A percentile compares a stretch with the other conserved stretches of the same genome.
Conservation (phyloP, 331 rosid genomes). For the Erythrophleum ivorense region DNA sequence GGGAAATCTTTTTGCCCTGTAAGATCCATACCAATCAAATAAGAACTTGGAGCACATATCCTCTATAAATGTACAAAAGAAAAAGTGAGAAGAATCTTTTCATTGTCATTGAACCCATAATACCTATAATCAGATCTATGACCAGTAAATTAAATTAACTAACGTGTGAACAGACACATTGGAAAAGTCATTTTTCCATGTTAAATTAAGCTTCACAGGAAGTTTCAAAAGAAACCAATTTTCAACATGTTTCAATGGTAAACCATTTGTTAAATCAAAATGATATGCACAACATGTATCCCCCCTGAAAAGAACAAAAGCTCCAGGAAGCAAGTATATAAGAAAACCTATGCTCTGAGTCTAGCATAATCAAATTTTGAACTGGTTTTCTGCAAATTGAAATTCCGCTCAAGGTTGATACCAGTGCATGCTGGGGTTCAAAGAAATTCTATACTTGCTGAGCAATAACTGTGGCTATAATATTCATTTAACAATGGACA, state of each 20-base stretch:
- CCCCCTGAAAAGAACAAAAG: not conserved
- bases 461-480: not conserved
- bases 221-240: constrained; percentile 19
- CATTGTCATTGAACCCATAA: constrained; percentile 12
- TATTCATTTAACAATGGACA: not conserved
- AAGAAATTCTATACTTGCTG: not conserved
- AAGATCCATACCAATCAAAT: constrained; percentile 41
- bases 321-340: not conserved
- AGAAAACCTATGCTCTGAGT: not conserved
- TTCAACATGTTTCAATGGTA: constrained; percentile 5
- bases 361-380: constrained; percentile 12
- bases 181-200: constrained; percentile 19
- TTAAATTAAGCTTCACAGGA: constrained; percentile 23
- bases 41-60: constrained; percentile 38
- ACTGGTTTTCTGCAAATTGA: not conserved
- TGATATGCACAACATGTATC: constrained; percentile 11
- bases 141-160: not conserved
- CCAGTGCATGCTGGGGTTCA: constrained; percentile 6
- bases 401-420: constrained; percentile 13
- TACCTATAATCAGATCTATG: constrained; percentile 27
- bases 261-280: constrained; percentile 35
- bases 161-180: constrained; percentile 22
- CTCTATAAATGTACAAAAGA: constrained; percentile 30
- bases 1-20: constrained; percentile 88
- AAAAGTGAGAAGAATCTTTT: constrained; percentile 12